phyloP scores from a whole-genome alignment of 495 filamentous ascomycete species.

The Chaetomium tenue region DNA sequence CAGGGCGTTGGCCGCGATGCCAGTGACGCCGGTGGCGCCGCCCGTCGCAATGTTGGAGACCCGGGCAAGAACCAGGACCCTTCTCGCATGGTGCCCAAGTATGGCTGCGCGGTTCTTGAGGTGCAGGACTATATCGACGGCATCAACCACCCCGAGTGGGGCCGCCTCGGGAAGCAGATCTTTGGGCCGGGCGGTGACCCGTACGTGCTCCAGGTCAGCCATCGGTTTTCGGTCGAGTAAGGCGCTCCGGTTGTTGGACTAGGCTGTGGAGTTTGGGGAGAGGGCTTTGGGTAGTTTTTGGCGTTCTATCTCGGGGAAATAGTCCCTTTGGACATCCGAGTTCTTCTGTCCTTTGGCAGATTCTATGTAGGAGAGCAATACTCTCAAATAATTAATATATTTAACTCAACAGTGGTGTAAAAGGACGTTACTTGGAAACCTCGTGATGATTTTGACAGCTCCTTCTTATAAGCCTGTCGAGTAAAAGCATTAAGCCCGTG shows the following conservation, averaged over 20 bases:
- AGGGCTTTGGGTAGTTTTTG: background rate
- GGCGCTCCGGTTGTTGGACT: background rate
- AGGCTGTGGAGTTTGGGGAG: background rate
- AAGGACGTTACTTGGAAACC: too few relatives aligned
- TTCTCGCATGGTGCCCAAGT: constrained; percentile 55
- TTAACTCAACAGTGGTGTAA: too few relatives aligned
- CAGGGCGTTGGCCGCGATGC: constrained; percentile 51
- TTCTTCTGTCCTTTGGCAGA: background rate
- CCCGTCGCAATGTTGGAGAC: background rate
- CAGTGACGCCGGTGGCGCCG: background rate
- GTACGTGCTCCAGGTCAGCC: constrained; percentile 64
- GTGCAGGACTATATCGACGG: constrained; percentile 75
- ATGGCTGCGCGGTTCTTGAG: constrained; percentile 71
- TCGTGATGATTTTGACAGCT: too few relatives aligned
- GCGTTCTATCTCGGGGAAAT: constrained; percentile 1
- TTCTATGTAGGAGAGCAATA: background rate
- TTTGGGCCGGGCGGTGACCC: constrained; percentile 61
- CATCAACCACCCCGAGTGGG: constrained; percentile 80
- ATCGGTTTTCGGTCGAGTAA: constrained; percentile 47
- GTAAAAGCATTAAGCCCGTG: too few relatives aligned
- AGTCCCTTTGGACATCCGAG: background rate
- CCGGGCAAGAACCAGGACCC: background rate
- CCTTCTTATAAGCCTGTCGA: too few relatives aligned
- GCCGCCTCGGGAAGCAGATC: constrained; percentile 59
- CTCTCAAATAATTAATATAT: background rate